These are phyloP conservation scores for Neltuma alba DNA, from an alignment of 306 rosid species.

Conservation along the genomic window DNA sequence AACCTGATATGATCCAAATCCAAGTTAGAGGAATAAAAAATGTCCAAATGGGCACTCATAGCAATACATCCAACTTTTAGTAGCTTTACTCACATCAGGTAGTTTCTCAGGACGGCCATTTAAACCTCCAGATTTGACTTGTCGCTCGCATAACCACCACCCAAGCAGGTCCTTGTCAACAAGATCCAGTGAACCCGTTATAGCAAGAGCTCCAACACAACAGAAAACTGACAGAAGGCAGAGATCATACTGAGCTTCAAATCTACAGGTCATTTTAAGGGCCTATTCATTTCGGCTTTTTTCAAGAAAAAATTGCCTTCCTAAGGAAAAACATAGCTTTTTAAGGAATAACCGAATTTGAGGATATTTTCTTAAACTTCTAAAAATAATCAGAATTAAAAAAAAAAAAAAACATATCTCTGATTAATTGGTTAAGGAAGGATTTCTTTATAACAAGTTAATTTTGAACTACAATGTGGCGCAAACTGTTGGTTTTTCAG, in stretches of 20 bases:
- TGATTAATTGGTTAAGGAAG: too few relatives aligned
- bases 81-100: slow-evolving; percentile 63
- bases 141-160: slow-evolving; percentile 96
- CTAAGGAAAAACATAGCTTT: too few relatives aligned
- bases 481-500: too few relatives aligned
- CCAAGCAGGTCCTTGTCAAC: slow-evolving; percentile 87
- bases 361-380: neutral
- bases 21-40: slow-evolving; percentile 29
- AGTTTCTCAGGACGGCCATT: slow-evolving; percentile 94
- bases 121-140: slow-evolving; percentile 89
- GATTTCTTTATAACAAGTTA: too few relatives aligned
- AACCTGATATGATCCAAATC: slow-evolving; percentile 54
- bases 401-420: too few relatives aligned
- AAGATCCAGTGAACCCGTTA: slow-evolving; percentile 77
- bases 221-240: slow-evolving; percentile 73
- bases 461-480: too few relatives aligned
- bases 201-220: slow-evolving; percentile 91
- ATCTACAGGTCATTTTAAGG: slow-evolving; percentile 19
- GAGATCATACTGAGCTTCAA: slow-evolving; percentile 2
- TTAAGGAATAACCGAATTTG: too few relatives aligned
- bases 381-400: neutral
- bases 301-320: neutral
- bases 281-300: neutral
- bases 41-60: neutral
- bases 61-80: slow-evolving; percentile 9